Evolutionary conservation across 2,329 filamentous ascomycete species (phyloP).

Genomic region (Trichoderma polysporum): DNA sequence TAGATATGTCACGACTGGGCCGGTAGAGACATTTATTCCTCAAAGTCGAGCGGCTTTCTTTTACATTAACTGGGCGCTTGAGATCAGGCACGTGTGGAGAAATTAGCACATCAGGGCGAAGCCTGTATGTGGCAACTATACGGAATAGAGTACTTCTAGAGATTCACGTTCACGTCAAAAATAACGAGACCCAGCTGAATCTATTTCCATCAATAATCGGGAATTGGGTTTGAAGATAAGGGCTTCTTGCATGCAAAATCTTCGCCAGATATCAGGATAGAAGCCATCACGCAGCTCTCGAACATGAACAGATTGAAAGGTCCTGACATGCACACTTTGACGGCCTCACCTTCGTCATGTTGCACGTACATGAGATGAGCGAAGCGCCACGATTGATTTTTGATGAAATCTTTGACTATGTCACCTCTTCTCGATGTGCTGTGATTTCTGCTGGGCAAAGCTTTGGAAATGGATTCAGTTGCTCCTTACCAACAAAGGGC

Average conservation of each 20-base stretch:
- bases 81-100: too few species aligned
- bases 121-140: too few species aligned
- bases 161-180: background rate
- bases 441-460: background rate
- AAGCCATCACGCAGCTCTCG: background rate
- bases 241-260: background rate
- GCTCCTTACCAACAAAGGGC: background rate
- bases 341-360: accelerated
- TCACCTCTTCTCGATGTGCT: background rate
- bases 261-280: background rate
- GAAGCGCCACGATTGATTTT: background rate
- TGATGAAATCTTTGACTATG: background rate
- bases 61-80: too few species aligned
- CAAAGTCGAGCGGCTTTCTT: too few species aligned
- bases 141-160: background rate
- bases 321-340: background rate
- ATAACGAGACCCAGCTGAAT: background rate
- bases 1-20: too few species aligned
- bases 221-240: background rate
- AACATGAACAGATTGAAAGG: background rate
- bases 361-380: background rate
- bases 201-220: background rate
- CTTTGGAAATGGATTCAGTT: background rate
- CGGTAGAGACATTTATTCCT: too few species aligned
- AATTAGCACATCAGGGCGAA: too few species aligned